Evolutionary conservation across 805 yeast species (phyloP).

Genomic region (Zygotorulaspora florentina): DNA sequence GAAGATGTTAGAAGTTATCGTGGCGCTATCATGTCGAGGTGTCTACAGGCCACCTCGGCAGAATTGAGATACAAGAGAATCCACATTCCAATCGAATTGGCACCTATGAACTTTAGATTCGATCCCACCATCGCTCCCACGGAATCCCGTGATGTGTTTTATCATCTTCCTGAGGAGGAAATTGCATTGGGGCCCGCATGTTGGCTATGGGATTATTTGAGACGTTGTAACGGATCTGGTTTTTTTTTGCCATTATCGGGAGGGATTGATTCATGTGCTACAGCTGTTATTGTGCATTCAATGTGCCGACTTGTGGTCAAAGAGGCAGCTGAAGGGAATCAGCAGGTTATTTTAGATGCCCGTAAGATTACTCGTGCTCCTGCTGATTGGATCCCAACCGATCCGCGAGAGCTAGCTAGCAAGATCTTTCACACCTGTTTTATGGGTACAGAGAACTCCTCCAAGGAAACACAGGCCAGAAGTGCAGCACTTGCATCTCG

Average conservation of each 20-base stretch:
- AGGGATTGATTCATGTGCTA: slow-evolving; percentile 97
- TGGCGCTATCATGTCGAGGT: slow-evolving; percentile 64
- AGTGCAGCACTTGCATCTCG: slow-evolving; percentile 69
- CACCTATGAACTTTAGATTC: slow-evolving; percentile 56
- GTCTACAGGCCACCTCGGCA: slow-evolving; percentile 53
- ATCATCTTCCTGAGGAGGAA: slow-evolving; percentile 89
- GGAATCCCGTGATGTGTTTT: slow-evolving; percentile 44
- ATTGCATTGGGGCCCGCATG: slow-evolving; percentile 98
- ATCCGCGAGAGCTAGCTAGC: slow-evolving; percentile 71
- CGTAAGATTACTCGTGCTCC: slow-evolving; percentile 58
- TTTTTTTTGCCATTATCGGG: slow-evolving; percentile 92
- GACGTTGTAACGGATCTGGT: slow-evolving; percentile 89
- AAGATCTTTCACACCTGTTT: slow-evolving; percentile 82
- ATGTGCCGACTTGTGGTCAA: slow-evolving; percentile 84
- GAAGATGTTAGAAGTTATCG: slow-evolving; percentile 87
- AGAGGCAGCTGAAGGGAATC: slow-evolving; percentile 64
- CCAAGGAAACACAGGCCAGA: slow-evolving; percentile 76
- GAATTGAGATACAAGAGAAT: slow-evolving; percentile 46
- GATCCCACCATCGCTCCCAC: slow-evolving; percentile 63
- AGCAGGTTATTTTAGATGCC: slow-evolving; percentile 74
- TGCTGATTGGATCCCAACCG: slow-evolving; percentile 59
- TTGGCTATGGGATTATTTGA: slow-evolving; percentile 97
- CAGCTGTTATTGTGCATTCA: slow-evolving; percentile 88
- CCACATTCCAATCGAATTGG: slow-evolving; percentile 59
- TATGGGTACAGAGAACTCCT: slow-evolving; percentile 96